Evolutionary conservation across 768 basidiomycete species (phyloP), one percentile per base, ranked within the genome.

Genomic region (Trametes meyenii): DNA sequence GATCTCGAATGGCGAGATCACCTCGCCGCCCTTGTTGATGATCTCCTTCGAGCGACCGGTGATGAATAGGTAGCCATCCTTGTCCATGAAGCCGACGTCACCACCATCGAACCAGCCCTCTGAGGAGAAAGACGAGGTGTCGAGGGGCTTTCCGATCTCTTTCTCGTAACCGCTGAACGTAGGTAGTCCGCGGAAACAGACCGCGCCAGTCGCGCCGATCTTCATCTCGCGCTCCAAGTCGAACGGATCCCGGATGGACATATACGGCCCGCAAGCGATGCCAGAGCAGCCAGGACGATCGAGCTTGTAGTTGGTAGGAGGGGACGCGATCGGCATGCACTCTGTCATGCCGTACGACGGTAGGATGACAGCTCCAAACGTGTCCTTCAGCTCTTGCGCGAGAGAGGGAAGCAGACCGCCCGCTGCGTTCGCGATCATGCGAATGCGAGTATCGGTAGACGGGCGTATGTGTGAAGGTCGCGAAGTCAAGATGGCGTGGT

Each of bases 261-360:
- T 60, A 60, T 80, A 73, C 3, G 81, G 79, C 19, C 81, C 81
- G 61, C 81, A 81, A 16, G 79, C 77, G 57, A 80, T 66, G 3
- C 81, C 81, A 19, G 81, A 82, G 50, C 78, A 79, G 1, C 81
- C 80, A 5, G 79, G 78, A 14, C 81, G 76, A 21, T 80, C 79
- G 16, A 82, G 73, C 19, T 72, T 68, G 68, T 82, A 82, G 57
- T 75, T 70, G 24, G 71, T 73, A 0, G 77, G 75, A 11, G 81
- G 81, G 1, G 79, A 74, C 2, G 81, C 78, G 59, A 82, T 82
- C 16, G 81, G 81, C 81, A 82, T 82, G 61, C 78, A 81, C 72
- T 83, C 81, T 19, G 82, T 82, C 82, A 85, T 85, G 21, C 83
- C 85, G 68, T 85, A 85, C 1, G 84, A 84, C 23, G 84, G 84